A percentile compares a stretch with the other conserved stretches of the same genome.
phyloP scores from a whole-genome alignment of 2,329 filamentous ascomycete genomes.

The Diaporthe ampelina region DNA sequence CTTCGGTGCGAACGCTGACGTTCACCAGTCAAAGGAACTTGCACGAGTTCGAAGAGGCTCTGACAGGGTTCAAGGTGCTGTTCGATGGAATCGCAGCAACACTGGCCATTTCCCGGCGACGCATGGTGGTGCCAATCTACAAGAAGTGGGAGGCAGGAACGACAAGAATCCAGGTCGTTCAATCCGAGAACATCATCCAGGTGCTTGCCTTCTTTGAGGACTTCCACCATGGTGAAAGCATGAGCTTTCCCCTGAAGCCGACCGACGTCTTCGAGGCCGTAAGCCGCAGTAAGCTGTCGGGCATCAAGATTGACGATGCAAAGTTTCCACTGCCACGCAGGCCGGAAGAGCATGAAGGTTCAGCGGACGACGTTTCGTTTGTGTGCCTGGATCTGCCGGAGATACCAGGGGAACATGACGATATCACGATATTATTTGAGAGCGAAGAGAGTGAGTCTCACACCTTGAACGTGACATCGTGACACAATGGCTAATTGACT shows the following conservation, averaged over 20 bases:
- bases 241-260: slow-evolving; percentile 89
- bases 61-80: slow-evolving; percentile 84
- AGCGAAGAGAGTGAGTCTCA: slow-evolving; percentile 76
- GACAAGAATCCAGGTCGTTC: slow-evolving; percentile 84
- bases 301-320: slow-evolving; percentile 86
- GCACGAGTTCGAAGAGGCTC: slow-evolving; percentile 82
- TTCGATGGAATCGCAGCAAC: slow-evolving; percentile 80
- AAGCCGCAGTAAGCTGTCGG: slow-evolving; percentile 74
- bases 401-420: slow-evolving; percentile 92
- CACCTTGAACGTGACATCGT: neutral
- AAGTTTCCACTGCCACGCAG: slow-evolving; percentile 87
- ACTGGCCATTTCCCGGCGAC: slow-evolving; percentile 85
- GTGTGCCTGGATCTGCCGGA: slow-evolving; percentile 90
- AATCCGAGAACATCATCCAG: slow-evolving; percentile 81
- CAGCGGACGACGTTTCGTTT: slow-evolving; percentile 75
- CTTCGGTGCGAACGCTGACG: slow-evolving; percentile 79
- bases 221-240: slow-evolving; percentile 87
- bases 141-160: slow-evolving; percentile 93
- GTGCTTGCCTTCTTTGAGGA: slow-evolving; percentile 90
- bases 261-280: slow-evolving; percentile 86
- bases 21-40: slow-evolving; percentile 78
- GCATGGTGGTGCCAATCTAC: slow-evolving; percentile 93
- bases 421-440: slow-evolving; percentile 89
- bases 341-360: slow-evolving; percentile 60
- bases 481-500: slow-evolving; percentile 43